Evolutionary conservation across 768 basidiomycete genomes (phyloP).

Genomic region (Suillus subaureus): DNA sequence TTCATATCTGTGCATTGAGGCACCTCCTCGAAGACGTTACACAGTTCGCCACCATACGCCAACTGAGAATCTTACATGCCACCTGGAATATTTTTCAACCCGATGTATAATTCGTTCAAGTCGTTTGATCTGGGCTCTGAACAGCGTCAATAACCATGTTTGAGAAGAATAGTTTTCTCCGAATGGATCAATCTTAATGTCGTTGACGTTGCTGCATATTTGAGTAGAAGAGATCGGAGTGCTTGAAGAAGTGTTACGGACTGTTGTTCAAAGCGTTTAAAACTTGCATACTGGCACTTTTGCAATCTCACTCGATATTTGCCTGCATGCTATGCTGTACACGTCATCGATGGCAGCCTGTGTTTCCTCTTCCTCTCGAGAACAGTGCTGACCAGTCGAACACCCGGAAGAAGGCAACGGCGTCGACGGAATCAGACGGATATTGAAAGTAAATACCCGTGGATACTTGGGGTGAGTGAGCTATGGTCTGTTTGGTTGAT

Average conservation of each 20-base stretch:
- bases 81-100: constrained; percentile 96
- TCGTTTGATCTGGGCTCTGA: constrained; percentile 86
- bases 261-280: background rate
- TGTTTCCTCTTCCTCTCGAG: background rate
- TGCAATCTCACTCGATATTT: no score
- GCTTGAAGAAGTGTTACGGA: constrained; percentile 46
- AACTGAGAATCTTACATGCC: constrained; percentile 96
- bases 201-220: constrained; percentile 99
- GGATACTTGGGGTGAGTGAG: background rate
- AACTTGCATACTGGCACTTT: background rate
- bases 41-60: constrained; percentile 93
- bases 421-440: background rate
- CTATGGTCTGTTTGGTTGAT: no score
- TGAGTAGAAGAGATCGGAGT: constrained; percentile 93
- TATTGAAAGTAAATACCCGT: background rate
- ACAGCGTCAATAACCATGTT: constrained; percentile 99
- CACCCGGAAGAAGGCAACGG: background rate
- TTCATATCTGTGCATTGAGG: constrained; percentile 93
- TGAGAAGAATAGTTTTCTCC: constrained; percentile 98
- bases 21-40: constrained; percentile 93
- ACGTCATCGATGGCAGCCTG: background rate
- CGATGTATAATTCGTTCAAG: constrained; percentile 93
- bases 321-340: no score
- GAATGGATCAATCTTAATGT: constrained; percentile 99
- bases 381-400: background rate